These are phyloP conservation scores for Neurospora discreta DNA, from an alignment of 495 filamentous ascomycete genomes.

Conservation along the genomic window DNA sequence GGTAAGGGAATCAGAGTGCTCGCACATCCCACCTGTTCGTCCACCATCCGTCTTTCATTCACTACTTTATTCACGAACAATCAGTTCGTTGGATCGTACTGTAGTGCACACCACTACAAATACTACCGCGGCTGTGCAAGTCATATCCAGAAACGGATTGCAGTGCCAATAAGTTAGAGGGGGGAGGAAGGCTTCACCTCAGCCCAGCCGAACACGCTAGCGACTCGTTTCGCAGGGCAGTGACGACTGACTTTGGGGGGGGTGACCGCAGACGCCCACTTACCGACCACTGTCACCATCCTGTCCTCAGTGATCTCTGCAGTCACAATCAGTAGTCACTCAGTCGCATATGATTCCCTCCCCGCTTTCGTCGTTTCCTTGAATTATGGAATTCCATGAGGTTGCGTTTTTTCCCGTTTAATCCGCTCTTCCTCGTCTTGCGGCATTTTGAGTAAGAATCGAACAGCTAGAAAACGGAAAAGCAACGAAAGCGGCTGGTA, in stretches of 20 bases:
- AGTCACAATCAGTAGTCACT: no score
- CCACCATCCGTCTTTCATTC: background rate
- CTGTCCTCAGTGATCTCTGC: background rate
- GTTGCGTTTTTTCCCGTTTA: background rate
- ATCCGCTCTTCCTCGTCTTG: background rate
- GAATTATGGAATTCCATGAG: no score
- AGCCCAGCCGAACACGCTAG: background rate
- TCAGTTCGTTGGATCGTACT: background rate
- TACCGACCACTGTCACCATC: background rate
- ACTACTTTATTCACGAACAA: background rate
- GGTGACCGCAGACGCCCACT: no score
- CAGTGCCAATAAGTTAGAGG: no score
- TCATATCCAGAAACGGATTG: background rate
- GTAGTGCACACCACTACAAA: background rate
- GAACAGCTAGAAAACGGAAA: background rate
- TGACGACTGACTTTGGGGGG: background rate
- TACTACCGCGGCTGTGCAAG: background rate
- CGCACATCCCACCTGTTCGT: background rate
- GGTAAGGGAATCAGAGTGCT: background rate
- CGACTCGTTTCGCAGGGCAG: background rate
- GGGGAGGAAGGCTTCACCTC: background rate
- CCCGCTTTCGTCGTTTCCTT: no score
- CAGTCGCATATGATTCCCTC: no score
- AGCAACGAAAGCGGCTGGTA: background rate
- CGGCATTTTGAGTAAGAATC: no score